These are phyloP conservation scores for Geotrichum europaeum DNA, from an alignment of 1,139 yeast species.

Conservation along the genomic window DNA sequence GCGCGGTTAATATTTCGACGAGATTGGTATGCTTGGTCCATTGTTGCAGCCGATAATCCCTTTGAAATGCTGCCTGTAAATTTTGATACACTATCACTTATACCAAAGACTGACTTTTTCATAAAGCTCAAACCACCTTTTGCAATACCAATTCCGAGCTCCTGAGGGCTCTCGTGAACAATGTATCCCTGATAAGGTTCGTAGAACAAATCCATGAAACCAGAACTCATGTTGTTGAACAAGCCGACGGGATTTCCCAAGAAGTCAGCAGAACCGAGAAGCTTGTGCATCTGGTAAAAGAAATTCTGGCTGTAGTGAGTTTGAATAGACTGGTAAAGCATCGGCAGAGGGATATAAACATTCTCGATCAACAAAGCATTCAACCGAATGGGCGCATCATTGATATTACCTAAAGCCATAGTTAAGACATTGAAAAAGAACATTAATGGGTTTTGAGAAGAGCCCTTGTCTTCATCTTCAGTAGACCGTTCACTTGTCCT, in stretches of 20 bases:
- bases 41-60: constrained; percentile 83
- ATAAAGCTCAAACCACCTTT: constrained; percentile 92
- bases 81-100: constrained; percentile 87
- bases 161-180: constrained; percentile 91
- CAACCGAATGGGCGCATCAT: constrained; percentile 89
- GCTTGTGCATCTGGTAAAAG: constrained; percentile 83
- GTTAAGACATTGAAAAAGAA: constrained; percentile 80
- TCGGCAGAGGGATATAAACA: constrained; percentile 75
- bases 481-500: constrained; percentile 70
- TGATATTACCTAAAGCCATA: constrained; percentile 94
- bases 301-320: constrained; percentile 91
- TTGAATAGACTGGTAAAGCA: constrained; percentile 60
- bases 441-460: constrained; percentile 47
- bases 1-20: constrained; percentile 66
- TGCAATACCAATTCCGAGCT: constrained; percentile 88
- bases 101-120: constrained; percentile 89
- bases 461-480: constrained; percentile 48
- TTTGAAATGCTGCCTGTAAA: constrained; percentile 91
- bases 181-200: constrained; percentile 96
- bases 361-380: constrained; percentile 85
- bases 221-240: constrained; percentile 85
- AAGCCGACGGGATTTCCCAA: constrained; percentile 96
- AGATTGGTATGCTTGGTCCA: constrained; percentile 80
- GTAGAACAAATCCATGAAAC: constrained; percentile 90
- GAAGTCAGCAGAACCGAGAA: constrained; percentile 92